A percentile compares a stretch with the other conserved stretches of the same genome.
phyloP scores from a whole-genome alignment of 805 yeast genomes.

The Yamadazyma olivae region DNA sequence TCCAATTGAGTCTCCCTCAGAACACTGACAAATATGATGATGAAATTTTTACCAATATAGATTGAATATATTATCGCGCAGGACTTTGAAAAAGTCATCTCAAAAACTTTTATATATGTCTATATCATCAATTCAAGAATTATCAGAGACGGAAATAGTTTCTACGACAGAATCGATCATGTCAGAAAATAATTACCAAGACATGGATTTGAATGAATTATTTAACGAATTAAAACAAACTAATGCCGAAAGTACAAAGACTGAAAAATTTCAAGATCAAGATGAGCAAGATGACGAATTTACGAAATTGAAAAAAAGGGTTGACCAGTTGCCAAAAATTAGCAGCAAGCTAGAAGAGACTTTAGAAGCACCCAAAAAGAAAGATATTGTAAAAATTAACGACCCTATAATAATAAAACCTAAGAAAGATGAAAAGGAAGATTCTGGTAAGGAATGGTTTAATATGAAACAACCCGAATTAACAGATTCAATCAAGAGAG shows the following conservation, averaged over 20 bases:
- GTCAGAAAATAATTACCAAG: conserved; percentile 13
- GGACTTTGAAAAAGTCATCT: conserved; percentile 2
- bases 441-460: conserved; percentile 72
- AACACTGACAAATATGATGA: conserved; percentile 11
- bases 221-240: conserved; percentile 29
- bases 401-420: conserved; percentile 40
- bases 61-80: neutral
- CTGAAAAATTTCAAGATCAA: too few relatives aligned
- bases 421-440: conserved; percentile 15
- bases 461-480: conserved; percentile 72
- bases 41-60: conserved; percentile 10
- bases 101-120: conserved; percentile 1
- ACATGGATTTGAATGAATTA: conserved; percentile 26
- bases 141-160: conserved; percentile 21
- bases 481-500: conserved; percentile 71
- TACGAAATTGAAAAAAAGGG: conserved; percentile 30
- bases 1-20: conserved; percentile 32
- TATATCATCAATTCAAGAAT: conserved; percentile 19
- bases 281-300: conserved; percentile 21
- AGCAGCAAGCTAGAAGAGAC: conserved; percentile 25
- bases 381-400: conserved; percentile 33
- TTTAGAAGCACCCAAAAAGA: conserved; percentile 13
- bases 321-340: conserved; percentile 40
- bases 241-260: too few relatives aligned
- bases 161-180: conserved; percentile 24